Evolutionary conservation across 179 eudicot genomes (phyloP).

Genomic region (Drosera spatulata): DNA sequence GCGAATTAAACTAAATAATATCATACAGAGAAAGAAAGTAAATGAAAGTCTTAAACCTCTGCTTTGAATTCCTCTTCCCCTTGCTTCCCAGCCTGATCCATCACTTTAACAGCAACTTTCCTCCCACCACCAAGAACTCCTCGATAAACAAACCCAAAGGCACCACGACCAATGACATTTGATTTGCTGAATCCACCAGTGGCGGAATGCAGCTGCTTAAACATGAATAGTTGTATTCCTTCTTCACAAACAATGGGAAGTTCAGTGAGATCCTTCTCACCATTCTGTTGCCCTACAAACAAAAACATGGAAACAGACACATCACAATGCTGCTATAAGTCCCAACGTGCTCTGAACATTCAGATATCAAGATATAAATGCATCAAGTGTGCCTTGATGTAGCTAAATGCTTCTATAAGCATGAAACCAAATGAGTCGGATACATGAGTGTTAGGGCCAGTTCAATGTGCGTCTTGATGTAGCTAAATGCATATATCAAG

Average conservation of each 20-base stretch:
- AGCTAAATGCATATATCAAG: no score
- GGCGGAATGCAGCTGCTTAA: conserved; percentile 77
- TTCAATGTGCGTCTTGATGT: no score
- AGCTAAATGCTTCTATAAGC: no score
- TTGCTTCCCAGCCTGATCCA: conserved; percentile 88
- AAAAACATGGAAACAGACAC: conserved; percentile 13
- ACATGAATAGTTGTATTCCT: conserved; percentile 68
- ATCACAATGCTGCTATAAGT: no score
- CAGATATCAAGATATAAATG: no score
- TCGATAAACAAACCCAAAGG: conserved; percentile 71
- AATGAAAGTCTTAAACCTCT: conserved; percentile 38
- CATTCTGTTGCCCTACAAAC: conserved; percentile 42
- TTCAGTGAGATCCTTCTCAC: conserved; percentile 27
- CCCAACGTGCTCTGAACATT: no score
- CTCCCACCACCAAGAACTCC: conserved; percentile 79
- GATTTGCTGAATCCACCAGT: conserved; percentile 83
- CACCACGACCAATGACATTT: conserved; percentile 87
- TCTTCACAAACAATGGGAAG: conserved; percentile 52
- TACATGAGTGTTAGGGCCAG: no score
- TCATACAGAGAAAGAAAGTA: not conserved
- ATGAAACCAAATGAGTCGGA: no score
- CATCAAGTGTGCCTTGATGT: no score
- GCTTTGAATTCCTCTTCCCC: conserved; percentile 90
- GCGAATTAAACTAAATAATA: no score
- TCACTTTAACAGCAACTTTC: conserved; percentile 80